Evolutionary conservation across 2,329 filamentous ascomycete genomes (phyloP).

Genomic region (Botryotinia narcissicola): DNA sequence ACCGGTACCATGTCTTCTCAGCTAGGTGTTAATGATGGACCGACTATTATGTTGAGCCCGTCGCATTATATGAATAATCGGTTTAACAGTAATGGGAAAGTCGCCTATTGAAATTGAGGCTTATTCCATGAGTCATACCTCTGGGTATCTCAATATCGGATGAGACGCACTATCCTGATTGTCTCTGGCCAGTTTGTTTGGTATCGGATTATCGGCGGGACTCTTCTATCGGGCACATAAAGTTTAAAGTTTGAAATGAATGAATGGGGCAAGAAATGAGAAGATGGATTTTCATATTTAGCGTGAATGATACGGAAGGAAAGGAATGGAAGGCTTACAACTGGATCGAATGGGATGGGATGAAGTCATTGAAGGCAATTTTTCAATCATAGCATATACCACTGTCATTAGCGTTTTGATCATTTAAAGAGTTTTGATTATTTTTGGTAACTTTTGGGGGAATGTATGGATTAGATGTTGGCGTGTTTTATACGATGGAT

Average conservation of each 20-base stretch:
- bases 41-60: slow-evolving; percentile 33
- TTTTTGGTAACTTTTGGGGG: not conserved
- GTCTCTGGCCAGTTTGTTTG: not conserved
- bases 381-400: slow-evolving; percentile 22
- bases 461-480: slow-evolving; percentile 6
- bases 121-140: not conserved
- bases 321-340: not conserved
- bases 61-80: slow-evolving; percentile 30
- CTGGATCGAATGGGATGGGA: slow-evolving; percentile 3
- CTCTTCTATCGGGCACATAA: not conserved
- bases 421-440: not conserved
- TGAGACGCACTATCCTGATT: slow-evolving; percentile 1
- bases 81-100: slow-evolving; percentile 35
- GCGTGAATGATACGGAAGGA: not conserved
- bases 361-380: slow-evolving; percentile 5
- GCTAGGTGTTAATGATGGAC: slow-evolving; percentile 31
- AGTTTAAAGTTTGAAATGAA: slow-evolving; percentile 2
- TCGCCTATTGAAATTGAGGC: slow-evolving; percentile 26
- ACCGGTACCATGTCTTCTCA: slow-evolving; percentile 38
- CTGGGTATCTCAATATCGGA: not conserved
- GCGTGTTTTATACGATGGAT: not conserved
- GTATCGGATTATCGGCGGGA: not conserved
- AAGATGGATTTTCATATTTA: slow-evolving; percentile 4
- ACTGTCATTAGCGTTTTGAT: slow-evolving; percentile 23
- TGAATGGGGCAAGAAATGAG: not conserved